A percentile compares a stretch with the other conserved stretches of the same genome.
phyloP scores from a whole-genome alignment of 306 rosid species.

The Sicyos edulis region DNA sequence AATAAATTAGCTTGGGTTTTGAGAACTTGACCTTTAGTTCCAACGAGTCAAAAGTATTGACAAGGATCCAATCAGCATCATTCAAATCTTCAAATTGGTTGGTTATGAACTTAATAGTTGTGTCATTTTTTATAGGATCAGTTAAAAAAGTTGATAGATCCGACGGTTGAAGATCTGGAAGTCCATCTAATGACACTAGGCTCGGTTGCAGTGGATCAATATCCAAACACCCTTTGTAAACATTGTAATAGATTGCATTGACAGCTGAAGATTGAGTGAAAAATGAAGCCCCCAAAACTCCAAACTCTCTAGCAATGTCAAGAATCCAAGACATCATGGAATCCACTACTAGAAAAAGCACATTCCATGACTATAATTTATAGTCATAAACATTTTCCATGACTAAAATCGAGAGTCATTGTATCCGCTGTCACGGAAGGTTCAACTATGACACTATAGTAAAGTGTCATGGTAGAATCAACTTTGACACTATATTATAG shows the following conservation, averaged over 20 bases:
- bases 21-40: not conserved
- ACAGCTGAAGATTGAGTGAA: constrained; percentile 29
- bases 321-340: constrained; percentile 28
- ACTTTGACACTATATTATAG: no score
- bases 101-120: not conserved
- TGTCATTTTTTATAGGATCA: not conserved
- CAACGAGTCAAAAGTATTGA: not conserved
- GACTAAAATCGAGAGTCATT: no score
- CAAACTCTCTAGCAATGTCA: constrained; percentile 15
- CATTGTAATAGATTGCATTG: constrained; percentile 15
- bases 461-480: no score
- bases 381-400: no score
- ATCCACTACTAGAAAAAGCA: no score
- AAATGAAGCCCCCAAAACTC: constrained; percentile 24
- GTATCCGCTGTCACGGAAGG: no score
- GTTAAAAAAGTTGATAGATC: not conserved
- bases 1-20: no score
- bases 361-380: no score
- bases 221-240: not conserved
- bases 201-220: not conserved
- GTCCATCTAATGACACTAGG: not conserved
- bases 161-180: not conserved
- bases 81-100: not conserved
- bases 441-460: no score
- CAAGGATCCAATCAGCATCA: not conserved